Base-by-base conservation (phyloP, 768 basidiomycete genomes). In the Tremella fuciformis region DNA sequence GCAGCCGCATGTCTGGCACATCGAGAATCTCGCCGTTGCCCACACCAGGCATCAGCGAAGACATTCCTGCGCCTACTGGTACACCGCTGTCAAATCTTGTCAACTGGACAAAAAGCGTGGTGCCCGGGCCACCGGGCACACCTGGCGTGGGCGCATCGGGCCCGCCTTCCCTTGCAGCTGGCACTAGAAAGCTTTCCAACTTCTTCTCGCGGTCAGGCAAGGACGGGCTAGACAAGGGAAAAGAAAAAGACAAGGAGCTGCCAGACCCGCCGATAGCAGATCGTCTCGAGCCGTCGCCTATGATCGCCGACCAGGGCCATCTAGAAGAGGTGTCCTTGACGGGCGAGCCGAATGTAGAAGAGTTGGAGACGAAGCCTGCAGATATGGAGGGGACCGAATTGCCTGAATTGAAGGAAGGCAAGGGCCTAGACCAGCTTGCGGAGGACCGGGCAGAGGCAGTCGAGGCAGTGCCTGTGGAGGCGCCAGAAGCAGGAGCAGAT, bases 21-120 rank as follows among this genome's bases (percentile, higher is more conserved):
- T 34, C 47, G 3, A 57, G 42, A 15, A 57, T 58, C n/a, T 59
- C 61, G 1, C 64, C 62, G 13, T 15, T 64, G 13, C 62, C 62
- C 29, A 41, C 62, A 19, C 39, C 57, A 21, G 61, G 64, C 47
- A 15, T 11, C 11, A 39, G 50, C 11, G 25, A 55, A 21, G 24
- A 37, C 42, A 44, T 60, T 29, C 41, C 61, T 1, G 58, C 59
- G 13, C 37, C 60, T 0, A 52, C 34, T 1, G 15, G 57, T 13
- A 69, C 69, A 15, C 73, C 74, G 16, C 53, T 73, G 11, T 55
- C 64, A n/a, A 73, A 61, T 54, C 70, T 75, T 55, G 69, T 75
- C 13, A 41, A 41, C 16, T 75, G 74, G 74, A 75, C 67, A 6
- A 73, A 67, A 53, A 58, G 62, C 9, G 66, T 70, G 8, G 61